phyloP scores from a whole-genome alignment of 2,329 filamentous ascomycete genomes.

The Stenocarpella maydis region DNA sequence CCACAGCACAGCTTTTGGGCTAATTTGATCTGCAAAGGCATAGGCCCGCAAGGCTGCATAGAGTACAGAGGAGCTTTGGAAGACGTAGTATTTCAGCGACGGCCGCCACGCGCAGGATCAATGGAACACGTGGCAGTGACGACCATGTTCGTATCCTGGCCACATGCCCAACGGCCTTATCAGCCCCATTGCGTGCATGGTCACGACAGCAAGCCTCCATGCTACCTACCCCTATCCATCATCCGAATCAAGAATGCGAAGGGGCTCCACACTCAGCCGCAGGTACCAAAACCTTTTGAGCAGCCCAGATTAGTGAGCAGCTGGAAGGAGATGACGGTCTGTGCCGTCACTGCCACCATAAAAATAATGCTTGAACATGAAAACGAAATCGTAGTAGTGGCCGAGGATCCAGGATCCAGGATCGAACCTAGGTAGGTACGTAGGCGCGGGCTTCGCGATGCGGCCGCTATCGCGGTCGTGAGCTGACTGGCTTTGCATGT shows the following conservation, averaged over 20 bases:
- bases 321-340: background rate
- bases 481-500: constrained; percentile 3
- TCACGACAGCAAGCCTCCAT: background rate
- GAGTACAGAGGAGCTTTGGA: background rate
- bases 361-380: no score
- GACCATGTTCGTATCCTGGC: background rate
- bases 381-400: background rate
- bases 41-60: background rate
- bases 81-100: background rate
- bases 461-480: constrained; percentile 6
- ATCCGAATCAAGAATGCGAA: background rate
- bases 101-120: background rate
- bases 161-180: background rate
- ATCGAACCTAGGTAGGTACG: background rate
- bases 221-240: background rate
- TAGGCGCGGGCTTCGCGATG: background rate
- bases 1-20: background rate
- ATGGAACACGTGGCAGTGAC: constrained; percentile 4
- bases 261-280: background rate
- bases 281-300: background rate
- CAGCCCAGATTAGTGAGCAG: background rate
- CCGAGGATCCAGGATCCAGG: background rate
- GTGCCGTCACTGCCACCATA: background rate
- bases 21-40: background rate
- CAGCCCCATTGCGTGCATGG: no score